Evolutionary conservation across 164 flowering plant species (phyloP).

Genomic region (Piper betle): DNA sequence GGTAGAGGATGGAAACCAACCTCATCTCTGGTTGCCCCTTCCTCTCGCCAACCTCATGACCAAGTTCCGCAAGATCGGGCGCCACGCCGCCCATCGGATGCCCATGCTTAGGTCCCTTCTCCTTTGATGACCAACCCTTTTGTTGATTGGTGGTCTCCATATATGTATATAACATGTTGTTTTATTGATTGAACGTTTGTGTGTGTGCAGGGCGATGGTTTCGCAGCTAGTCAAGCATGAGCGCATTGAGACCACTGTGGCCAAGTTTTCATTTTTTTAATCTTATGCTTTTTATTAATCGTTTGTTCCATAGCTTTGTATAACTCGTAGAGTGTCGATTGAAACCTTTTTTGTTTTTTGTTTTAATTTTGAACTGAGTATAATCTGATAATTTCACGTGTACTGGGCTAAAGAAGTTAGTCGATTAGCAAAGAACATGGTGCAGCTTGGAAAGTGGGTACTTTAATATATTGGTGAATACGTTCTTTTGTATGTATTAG

Average conservation of each 20-base stretch:
- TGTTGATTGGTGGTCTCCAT: background rate
- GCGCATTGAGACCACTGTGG: conserved; percentile 89
- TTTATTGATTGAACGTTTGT: conserved; percentile 1
- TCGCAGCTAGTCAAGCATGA: conserved; percentile 94
- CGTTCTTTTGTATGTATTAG: too few relatives aligned
- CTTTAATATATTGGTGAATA: too few relatives aligned
- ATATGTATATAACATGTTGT: background rate
- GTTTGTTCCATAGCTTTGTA: too few relatives aligned
- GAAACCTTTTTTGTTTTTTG: too few relatives aligned
- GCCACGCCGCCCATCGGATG: conserved; percentile 68
- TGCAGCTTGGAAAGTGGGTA: conserved; percentile 87
- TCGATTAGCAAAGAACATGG: conserved; percentile 89
- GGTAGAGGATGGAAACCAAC: too few relatives aligned
- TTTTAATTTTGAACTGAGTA: background rate
- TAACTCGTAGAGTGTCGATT: too few relatives aligned
- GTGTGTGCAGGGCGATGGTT: conserved; percentile 68
- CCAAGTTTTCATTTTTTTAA: conserved; percentile 36
- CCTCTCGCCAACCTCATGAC: conserved; percentile 20
- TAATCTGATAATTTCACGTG: background rate
- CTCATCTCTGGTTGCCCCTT: too few relatives aligned
- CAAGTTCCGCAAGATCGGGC: conserved; percentile 60
- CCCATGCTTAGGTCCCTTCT: conserved; percentile 61
- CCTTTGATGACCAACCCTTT: background rate
- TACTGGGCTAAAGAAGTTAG: conserved; percentile 77
- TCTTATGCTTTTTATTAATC: background rate